Evolutionary conservation across 2,329 filamentous ascomycete genomes (phyloP), one percentile per base, ranked within the genome.

Genomic region (Penicillium decumbens): DNA sequence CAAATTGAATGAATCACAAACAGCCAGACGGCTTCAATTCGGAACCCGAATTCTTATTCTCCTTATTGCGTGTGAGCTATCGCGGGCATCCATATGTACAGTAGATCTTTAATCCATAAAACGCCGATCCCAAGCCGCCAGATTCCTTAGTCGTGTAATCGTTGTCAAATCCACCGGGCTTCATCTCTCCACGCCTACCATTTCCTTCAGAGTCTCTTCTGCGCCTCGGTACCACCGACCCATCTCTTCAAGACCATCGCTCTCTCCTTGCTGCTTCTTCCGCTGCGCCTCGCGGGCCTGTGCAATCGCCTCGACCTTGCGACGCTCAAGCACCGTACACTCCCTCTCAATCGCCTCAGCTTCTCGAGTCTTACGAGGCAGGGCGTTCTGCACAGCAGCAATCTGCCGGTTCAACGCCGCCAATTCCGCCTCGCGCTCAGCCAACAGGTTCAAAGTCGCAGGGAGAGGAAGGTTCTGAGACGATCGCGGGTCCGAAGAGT

Each of bases 281-380:
- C 61, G 72, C 62, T 65, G 66, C 18, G 63, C 70, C 62, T 66
- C 78, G 65, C 50, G 79, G 68, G 32, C 81, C 73, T 55, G 76
- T 70, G 42, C 71, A 65, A 63, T 70, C 15, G 68, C 67, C 50
- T 74, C 73, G 33, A 66, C 70, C 57, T 45, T 77, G 71, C 32
- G 73, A 70, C 43, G 77, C 73, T 64, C 72, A 56, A 73, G 67
- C 49, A 66, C 62, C 38, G 59, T 57, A 29, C 76, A 51, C 49
- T 77, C 75, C 45, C 71, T 63, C 59, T 76, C 72, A 49, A 75
- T 64, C 20, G 65, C 70, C 54, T 77, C 73, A 6, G 72, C 67
- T 54, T 75, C 72, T 32, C 72, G 66, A 4, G 65, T 70, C 56
- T 74, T 74, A 10, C 66, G 66, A 1, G 72, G 74, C 43, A 77